Evolutionary conservation across 208 protist species (phyloP).

Genomic region (Crithidia fasciculata): DNA sequence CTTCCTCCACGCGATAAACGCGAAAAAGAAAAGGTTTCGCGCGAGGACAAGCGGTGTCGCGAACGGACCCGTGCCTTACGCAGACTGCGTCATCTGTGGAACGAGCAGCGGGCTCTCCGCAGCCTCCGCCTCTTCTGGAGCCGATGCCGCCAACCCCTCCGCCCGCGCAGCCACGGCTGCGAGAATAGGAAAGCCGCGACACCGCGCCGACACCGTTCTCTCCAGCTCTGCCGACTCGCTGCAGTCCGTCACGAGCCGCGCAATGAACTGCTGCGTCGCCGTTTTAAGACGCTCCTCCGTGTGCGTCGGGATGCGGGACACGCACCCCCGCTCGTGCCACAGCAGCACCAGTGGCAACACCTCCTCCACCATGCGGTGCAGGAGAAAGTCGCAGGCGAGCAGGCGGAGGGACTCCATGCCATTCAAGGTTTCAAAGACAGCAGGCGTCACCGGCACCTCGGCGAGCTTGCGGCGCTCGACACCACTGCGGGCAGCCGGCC

Average conservation of each 20-base stretch:
- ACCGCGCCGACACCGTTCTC: slow-evolving; percentile 12
- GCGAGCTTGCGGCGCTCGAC: slow-evolving; percentile 66
- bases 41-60: background rate
- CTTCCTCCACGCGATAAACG: no score
- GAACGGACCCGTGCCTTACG: background rate
- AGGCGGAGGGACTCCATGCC: slow-evolving; percentile 64
- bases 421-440: slow-evolving; percentile 53
- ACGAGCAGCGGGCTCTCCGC: background rate
- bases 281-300: slow-evolving; percentile 69
- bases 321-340: slow-evolving; percentile 74
- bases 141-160: background rate
- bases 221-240: slow-evolving; percentile 9
- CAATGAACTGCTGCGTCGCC: slow-evolving; percentile 42
- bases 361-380: slow-evolving; percentile 73
- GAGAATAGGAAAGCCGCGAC: slow-evolving; percentile 22
- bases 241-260: slow-evolving; percentile 24
- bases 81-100: background rate
- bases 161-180: background rate
- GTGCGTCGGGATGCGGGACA: slow-evolving; percentile 72
- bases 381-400: slow-evolving; percentile 70
- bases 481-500: slow-evolving; percentile 33
- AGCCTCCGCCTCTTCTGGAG: background rate
- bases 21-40: background rate
- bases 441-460: slow-evolving; percentile 52
- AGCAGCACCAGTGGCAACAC: slow-evolving; percentile 72